phyloP scores from a whole-genome alignment of 495 filamentous ascomycete species.

The Immersiella caudata region DNA sequence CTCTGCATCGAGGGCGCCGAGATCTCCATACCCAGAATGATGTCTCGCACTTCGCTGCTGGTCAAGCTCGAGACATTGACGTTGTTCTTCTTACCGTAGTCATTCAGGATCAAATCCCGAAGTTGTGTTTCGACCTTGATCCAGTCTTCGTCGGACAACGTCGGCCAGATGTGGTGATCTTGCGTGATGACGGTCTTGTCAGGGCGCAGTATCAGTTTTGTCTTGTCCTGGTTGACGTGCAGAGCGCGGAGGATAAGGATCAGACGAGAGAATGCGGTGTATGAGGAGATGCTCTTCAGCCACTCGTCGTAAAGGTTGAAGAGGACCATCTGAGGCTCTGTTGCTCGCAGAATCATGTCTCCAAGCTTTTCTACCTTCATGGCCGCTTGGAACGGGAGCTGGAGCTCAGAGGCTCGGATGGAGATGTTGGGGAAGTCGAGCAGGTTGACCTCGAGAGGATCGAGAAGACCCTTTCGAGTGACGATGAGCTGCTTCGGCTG shows the following conservation, averaged over 20 bases:
- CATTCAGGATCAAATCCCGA: constrained; percentile 93
- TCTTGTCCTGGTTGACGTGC: constrained; percentile 98
- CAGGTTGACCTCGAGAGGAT: constrained; percentile 96
- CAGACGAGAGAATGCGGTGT: constrained; percentile 96
- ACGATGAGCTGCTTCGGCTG: constrained; percentile 99
- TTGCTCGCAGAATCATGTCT: constrained; percentile 98
- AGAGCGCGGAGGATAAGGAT: constrained; percentile 94
- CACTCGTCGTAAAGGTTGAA: constrained; percentile 99
- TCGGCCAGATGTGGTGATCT: constrained; percentile 98
- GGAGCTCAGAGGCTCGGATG: constrained; percentile 95
- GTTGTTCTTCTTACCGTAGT: constrained; percentile 99
- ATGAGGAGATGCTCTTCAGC: constrained; percentile 97
- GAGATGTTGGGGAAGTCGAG: constrained; percentile 99
- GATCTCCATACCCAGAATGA: constrained; percentile 99
- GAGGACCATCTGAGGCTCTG: constrained; percentile 98
- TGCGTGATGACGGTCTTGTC: constrained; percentile 99
- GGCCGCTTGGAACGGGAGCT: constrained; percentile 97
- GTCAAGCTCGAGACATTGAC: constrained; percentile 97
- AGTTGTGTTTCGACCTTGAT: constrained; percentile 97
- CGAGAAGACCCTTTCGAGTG: constrained; percentile 93
- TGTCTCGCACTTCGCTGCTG: constrained; percentile 94
- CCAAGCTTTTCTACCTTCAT: constrained; percentile 99
- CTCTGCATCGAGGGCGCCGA: constrained; percentile 97
- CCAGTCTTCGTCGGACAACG: constrained; percentile 94
- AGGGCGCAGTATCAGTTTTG: constrained; percentile 93